phyloP scores from a whole-genome alignment of 176 grass and related monocot species.

The Triticum turgidum region DNA sequence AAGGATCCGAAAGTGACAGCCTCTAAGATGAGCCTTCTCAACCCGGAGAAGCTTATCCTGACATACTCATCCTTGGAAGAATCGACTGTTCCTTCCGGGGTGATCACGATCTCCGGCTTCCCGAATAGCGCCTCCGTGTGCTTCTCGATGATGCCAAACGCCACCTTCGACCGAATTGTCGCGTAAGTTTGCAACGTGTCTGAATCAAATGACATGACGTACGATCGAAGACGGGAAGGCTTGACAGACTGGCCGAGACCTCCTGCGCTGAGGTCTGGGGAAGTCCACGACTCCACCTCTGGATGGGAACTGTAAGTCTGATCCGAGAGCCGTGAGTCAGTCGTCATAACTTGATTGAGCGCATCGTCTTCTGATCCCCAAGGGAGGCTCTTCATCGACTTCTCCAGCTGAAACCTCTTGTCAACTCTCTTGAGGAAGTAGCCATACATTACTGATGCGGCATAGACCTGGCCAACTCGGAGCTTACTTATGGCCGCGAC shows the following conservation, averaged over 20 bases:
- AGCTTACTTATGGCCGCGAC: slow-evolving; percentile 94
- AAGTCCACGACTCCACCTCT: slow-evolving; percentile 57
- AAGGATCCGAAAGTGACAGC: slow-evolving; percentile 95
- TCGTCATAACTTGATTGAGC: slow-evolving; percentile 56
- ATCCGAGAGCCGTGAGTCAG: slow-evolving; percentile 41
- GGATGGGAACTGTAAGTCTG: slow-evolving; percentile 47
- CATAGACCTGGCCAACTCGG: slow-evolving; percentile 88
- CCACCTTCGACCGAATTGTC: slow-evolving; percentile 90
- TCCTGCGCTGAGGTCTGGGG: slow-evolving; percentile 33
- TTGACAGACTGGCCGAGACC: slow-evolving; percentile 59
- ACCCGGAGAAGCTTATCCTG: slow-evolving; percentile 70
- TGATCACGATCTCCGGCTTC: slow-evolving; percentile 91
- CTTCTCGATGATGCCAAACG: slow-evolving; percentile 93
- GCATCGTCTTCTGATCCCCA: slow-evolving; percentile 57
- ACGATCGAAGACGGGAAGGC: slow-evolving; percentile 74
- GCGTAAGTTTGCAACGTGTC: slow-evolving; percentile 79
- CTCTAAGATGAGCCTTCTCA: slow-evolving; percentile 89
- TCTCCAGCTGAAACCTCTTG: slow-evolving; percentile 93
- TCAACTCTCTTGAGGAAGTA: slow-evolving; percentile 98
- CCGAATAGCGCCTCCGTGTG: slow-evolving; percentile 93
- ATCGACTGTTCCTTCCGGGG: slow-evolving; percentile 77
- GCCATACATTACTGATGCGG: slow-evolving; percentile 96
- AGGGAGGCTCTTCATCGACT: slow-evolving; percentile 82
- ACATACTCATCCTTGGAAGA: slow-evolving; percentile 91
- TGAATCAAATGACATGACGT: slow-evolving; percentile 92